phyloP scores from a whole-genome alignment of 2,329 filamentous ascomycete species.

The Penicillium sp. region DNA sequence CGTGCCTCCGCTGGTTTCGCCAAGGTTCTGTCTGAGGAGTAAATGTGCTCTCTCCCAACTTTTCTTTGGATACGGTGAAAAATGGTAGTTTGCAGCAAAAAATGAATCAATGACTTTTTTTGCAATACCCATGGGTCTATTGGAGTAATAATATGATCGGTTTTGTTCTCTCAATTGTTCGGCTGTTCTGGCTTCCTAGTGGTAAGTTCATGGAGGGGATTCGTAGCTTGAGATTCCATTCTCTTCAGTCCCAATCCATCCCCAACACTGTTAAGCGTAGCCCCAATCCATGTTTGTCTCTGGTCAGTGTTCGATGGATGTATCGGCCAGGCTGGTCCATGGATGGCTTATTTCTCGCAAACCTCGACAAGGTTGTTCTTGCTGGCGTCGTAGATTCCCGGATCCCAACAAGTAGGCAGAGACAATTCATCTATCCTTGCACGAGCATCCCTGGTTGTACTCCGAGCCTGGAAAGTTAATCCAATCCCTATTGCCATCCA shows the following conservation, averaged over 20 bases:
- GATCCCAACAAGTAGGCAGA: background rate
- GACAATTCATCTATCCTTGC: background rate
- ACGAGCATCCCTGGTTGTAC: background rate
- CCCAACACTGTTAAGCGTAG: background rate
- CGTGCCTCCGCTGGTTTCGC: slow-evolving; percentile 60
- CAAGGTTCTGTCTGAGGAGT: slow-evolving; percentile 59
- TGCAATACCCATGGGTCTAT: slow-evolving; percentile 36
- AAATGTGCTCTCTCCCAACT: slow-evolving; percentile 38
- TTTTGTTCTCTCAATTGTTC: slow-evolving; percentile 24
- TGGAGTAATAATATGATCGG: slow-evolving; percentile 39
- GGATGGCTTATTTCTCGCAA: background rate
- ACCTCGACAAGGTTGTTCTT: background rate
- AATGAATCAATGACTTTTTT: slow-evolving; percentile 39
- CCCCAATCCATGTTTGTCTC: too few relatives aligned
- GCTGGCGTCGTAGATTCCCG: background rate
- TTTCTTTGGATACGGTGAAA: slow-evolving; percentile 33
- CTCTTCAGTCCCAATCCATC: background rate
- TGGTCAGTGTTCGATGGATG: background rate
- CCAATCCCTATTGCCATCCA: background rate
- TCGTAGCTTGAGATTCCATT: background rate
- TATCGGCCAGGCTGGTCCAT: background rate
- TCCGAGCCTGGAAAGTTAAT: too few relatives aligned
- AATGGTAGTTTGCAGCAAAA: slow-evolving; percentile 36
- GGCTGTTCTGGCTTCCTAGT: background rate
- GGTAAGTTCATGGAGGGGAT: slow-evolving; percentile 16